Base-by-base conservation (phyloP, 2,329 filamentous ascomycete species). In the Calonectria honghensis region DNA sequence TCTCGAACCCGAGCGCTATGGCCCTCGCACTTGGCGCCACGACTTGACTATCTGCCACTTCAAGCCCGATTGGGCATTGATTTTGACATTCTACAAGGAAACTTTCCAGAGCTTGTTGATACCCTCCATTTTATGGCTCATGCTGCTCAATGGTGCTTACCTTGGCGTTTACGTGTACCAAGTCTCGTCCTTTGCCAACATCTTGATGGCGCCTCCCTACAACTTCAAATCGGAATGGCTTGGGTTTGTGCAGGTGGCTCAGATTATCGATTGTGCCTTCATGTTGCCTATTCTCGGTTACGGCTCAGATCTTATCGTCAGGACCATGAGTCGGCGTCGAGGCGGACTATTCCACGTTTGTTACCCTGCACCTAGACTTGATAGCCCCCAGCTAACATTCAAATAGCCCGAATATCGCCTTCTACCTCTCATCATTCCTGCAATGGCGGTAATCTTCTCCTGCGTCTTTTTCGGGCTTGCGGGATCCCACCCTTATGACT, bases 131-230 rank as follows among this genome's bases (percentile, higher is more conserved):
- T 29, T 79, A 6, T 81, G 78, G 79, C 63, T 81, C 50, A 45
- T 80, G 2, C 52, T 78, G 27, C 51, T 80, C 41, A 82, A 82
- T 64, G 80, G 80, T 4, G 77, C 76, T 1, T 77, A 76, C 64
- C 37, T 82, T 14, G 79, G 79, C 1, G 71, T 81, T 63, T 79
- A 82, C n/a, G 70, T 82, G 18, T 80, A 74, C 61, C 77, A 79
- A 31, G 68, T 73, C 4, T 76, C 78, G 4, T 80, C 80, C 0
- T 81, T 80, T 45, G 76, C 73, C 2, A 68, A 51, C 4, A 77
- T 81, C 35, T 57, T 81, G 6, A 73, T 73, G 65, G 37, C 72
- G 5, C 75, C 79, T 0, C 79, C 80, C 0, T 81, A 75, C 14
- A 29, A 9, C 2, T 77, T 78, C n/a, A 39, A 66, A 2, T 71